Percentiles rank a stretch among this genome's conserved stretches.
phyloP scores from a whole-genome alignment of 1,284 basidiomycete species.

The Cryptococcus maquisensis region DNA sequence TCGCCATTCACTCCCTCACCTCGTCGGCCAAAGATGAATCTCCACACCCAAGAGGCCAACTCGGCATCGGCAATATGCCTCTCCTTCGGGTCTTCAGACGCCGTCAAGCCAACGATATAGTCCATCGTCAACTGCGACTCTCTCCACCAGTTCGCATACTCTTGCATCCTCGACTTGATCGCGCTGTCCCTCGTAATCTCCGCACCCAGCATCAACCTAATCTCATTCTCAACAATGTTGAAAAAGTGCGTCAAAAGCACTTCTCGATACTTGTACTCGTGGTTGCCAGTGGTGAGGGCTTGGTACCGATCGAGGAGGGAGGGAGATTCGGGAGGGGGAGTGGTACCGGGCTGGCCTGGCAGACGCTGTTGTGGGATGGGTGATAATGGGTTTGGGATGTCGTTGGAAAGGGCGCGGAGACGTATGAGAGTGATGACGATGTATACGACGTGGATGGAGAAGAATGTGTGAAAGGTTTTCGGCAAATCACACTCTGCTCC shows the following conservation, averaged over 20 bases:
- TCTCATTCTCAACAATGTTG: conserved; percentile 86
- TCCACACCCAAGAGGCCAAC: conserved; percentile 83
- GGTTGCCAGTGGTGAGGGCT: conserved; percentile 49
- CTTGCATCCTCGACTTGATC: conserved; percentile 84
- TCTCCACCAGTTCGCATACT: conserved; percentile 84
- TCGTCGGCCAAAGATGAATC: conserved; percentile 65
- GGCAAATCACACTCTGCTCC: conserved; percentile 74
- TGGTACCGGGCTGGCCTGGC: conserved; percentile 9
- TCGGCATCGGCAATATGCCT: conserved; percentile 59
- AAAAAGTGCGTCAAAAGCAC: conserved; percentile 89
- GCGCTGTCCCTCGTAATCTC: conserved; percentile 60
- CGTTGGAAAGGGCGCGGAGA: conserved; percentile 70
- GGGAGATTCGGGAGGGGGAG: conserved; percentile 5
- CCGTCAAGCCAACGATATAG: conserved; percentile 53
- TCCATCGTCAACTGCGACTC: conserved; percentile 80
- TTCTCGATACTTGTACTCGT: conserved; percentile 17
- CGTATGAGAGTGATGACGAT: conserved; percentile 86
- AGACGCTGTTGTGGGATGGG: conserved; percentile 38
- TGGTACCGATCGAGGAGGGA: neutral
- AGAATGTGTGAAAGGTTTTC: conserved; percentile 96
- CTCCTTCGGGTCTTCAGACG: conserved; percentile 19
- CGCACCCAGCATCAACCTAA: conserved; percentile 67
- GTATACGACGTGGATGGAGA: conserved; percentile 90
- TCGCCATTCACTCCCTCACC: conserved; percentile 18
- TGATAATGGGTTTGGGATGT: conserved; percentile 31